These are phyloP conservation scores for Secale cereale DNA, from an alignment of 176 grass and related monocot genomes.

Conservation along the genomic window DNA sequence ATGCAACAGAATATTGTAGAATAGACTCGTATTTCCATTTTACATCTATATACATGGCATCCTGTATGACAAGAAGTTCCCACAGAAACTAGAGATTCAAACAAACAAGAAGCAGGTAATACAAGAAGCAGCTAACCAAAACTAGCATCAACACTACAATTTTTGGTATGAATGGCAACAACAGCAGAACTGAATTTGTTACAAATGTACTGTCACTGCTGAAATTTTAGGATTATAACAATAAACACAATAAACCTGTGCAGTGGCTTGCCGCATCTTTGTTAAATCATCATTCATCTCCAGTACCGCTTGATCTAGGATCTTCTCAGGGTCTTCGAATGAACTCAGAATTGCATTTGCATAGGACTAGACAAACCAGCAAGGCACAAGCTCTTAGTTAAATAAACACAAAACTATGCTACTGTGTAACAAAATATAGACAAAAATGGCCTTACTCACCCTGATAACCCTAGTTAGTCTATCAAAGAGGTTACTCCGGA, in stretches of 20 bases:
- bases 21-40: not conserved
- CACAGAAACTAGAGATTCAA: not conserved
- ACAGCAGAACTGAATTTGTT: not conserved
- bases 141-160: not conserved
- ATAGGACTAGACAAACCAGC: slow-evolving; percentile 69
- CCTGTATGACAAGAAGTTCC: too few relatives aligned
- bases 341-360: slow-evolving; percentile 83
- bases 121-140: not conserved
- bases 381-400: slow-evolving; percentile 6
- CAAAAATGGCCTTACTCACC: slow-evolving; percentile 36
- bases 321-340: slow-evolving; percentile 99
- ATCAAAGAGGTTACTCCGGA: slow-evolving; percentile 89
- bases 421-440: not conserved
- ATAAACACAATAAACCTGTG: slow-evolving; percentile 57
- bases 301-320: slow-evolving; percentile 92
- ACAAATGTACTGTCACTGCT: not conserved
- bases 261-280: slow-evolving; percentile 99
- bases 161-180: not conserved
- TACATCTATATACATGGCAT: not conserved
- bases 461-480: slow-evolving; percentile 83
- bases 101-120: not conserved
- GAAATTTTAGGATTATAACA: not conserved
- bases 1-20: not conserved
- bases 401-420: not conserved
- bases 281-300: slow-evolving; percentile 99